Evolutionary conservation across 2,329 filamentous ascomycete genomes (phyloP).

Genomic region (Truncatella angustata): DNA sequence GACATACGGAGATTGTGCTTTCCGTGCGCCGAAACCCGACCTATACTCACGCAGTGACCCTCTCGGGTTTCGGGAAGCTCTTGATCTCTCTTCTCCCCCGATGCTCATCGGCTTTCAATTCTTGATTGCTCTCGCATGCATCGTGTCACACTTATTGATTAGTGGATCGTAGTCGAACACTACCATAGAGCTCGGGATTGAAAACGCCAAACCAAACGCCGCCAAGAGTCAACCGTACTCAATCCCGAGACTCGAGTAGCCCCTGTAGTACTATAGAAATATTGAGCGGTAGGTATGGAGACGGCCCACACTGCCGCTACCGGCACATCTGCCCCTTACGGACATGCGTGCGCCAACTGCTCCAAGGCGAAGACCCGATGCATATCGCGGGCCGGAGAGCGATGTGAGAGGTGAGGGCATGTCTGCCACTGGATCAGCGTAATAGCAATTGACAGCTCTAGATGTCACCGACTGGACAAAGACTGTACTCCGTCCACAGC

Average conservation of each 20-base stretch:
- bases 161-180: too few species aligned
- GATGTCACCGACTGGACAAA: slow-evolving; percentile 11
- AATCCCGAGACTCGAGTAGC: too few species aligned
- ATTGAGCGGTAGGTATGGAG: too few species aligned
- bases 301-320: neutral
- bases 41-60: neutral
- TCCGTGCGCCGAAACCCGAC: neutral
- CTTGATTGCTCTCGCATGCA: neutral
- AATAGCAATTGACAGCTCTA: too few species aligned
- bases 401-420: slow-evolving; percentile 9
- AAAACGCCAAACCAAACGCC: too few species aligned
- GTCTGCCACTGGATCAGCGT: neutral
- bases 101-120: slow-evolving; percentile 38
- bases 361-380: slow-evolving; percentile 11
- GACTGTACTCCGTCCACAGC: slow-evolving; percentile 8
- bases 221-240: too few species aligned
- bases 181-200: neutral
- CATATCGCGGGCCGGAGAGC: slow-evolving; percentile 3
- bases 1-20: too few species aligned
- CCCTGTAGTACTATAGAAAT: too few species aligned
- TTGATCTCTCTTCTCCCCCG: slow-evolving; percentile 23
- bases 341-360: slow-evolving; percentile 12
- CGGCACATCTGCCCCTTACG: slow-evolving; percentile 8
- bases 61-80: neutral
- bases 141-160: too few species aligned